Percentiles rank a stretch among this genome's conserved stretches.
phyloP scores from a whole-genome alignment of 1,284 basidiomycete species.

The Ganoderma sinense region DNA sequence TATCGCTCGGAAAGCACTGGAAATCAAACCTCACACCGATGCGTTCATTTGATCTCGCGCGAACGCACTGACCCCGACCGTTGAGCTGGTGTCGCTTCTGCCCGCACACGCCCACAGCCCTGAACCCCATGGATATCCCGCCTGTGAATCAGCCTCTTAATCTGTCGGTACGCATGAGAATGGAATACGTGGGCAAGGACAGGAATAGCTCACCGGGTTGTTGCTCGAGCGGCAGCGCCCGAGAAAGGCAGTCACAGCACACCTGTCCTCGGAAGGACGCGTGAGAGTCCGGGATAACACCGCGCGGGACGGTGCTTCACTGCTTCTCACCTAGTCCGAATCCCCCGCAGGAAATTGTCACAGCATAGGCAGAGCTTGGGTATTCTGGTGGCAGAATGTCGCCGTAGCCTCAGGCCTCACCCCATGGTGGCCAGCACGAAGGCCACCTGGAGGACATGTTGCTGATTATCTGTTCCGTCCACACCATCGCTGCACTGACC shows the following conservation, averaged over 20 bases:
- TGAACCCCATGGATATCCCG: background rate
- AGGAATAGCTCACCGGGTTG: background rate
- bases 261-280: background rate
- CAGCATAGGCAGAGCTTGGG: background rate
- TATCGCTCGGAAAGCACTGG: background rate
- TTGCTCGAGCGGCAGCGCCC: background rate
- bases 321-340: background rate
- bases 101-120: no score
- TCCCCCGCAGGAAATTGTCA: background rate
- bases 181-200: background rate
- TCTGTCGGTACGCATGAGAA: background rate
- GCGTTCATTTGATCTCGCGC: background rate
- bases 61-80: background rate
- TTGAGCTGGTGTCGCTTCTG: background rate
- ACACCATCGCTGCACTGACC: background rate
- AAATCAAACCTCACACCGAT: background rate
- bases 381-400: background rate
- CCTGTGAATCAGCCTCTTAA: background rate
- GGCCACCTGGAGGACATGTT: background rate
- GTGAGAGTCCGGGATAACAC: constrained; percentile 1
- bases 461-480: background rate
- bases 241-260: background rate
- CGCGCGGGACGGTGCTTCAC: background rate
- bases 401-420: background rate
- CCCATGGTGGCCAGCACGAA: background rate